Evolutionary conservation across 352 stramenopile species (phyloP), one percentile per base, ranked within the genome.

Genomic region (Globisporangium irregulare): DNA sequence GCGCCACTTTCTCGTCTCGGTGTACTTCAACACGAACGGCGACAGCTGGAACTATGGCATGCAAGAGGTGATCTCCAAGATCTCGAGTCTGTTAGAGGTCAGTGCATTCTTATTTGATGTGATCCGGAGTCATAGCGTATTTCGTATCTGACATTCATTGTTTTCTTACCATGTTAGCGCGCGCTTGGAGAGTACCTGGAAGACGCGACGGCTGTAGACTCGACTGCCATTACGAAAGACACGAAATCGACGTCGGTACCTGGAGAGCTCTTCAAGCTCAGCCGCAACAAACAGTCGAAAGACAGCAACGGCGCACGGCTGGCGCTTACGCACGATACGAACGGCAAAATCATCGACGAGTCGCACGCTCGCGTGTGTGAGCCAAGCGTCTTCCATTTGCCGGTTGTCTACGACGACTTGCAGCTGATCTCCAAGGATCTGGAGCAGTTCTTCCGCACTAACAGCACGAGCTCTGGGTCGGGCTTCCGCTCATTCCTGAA

Each of bases 181-280:
- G 74, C 91, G 14, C 55, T 94, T n/a, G 72, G 73, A 15, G 81
- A 94, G 41, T 92, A 94, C 63, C 73, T 94, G 25, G 82, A 90
- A 34, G 78, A 86, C 20, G 53, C 51, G 27, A 68, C 78, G 0
- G 51, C 68, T 4, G n/a, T 62, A 10, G 70, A 82, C 6, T 34
- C 69, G 20, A n/a, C 64, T 15, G 56, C 36, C 1, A 22, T 66
- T 2, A 64, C 62, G 4, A 76, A 84, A 61, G 64, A 76, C 43
- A 69, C 69, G 4, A 64, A 53, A 48, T 18, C 36, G 7, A 61
- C 76, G 0, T 43, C 69, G 0, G 60, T 69, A 7, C 59, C 65
- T 14, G 70, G 59, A 1, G 76, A 81, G 48, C 57, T 92, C 10
- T 92, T 93, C 65, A 82, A 86, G 51, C 67, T 92, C 20, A 90